Conservation (phyloP, 106 monocot genomes). For the Platanthera guangdongensis region DNA sequence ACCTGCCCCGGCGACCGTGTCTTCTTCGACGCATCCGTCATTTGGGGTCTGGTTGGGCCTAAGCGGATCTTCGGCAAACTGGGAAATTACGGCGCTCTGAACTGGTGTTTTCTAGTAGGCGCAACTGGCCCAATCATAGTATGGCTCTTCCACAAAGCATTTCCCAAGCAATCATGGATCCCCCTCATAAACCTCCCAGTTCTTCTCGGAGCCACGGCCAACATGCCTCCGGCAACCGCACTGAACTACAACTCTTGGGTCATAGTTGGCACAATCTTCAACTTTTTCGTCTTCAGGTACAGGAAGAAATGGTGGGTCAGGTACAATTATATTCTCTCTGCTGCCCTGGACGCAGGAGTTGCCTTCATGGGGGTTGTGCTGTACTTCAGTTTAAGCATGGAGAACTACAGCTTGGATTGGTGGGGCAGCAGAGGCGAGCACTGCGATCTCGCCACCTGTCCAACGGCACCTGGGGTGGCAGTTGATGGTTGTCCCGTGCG, state of each 20-base stretch:
- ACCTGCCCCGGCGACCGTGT: slow-evolving; percentile 81
- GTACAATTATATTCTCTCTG: slow-evolving; percentile 72
- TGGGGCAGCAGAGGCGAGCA: slow-evolving; percentile 64
- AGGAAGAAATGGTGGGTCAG: slow-evolving; percentile 75
- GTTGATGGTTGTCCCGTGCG: slow-evolving; percentile 19
- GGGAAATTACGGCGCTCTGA: slow-evolving; percentile 21
- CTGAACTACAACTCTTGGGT: slow-evolving; percentile 77
- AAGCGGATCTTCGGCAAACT: slow-evolving; percentile 15
- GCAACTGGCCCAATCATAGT: slow-evolving; percentile 69
- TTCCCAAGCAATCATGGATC: slow-evolving; percentile 66
- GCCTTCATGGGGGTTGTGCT: slow-evolving; percentile 69
- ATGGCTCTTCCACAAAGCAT: slow-evolving; percentile 66
- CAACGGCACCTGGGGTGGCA: slow-evolving; percentile 41
- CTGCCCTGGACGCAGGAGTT: slow-evolving; percentile 58
- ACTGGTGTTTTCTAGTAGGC: slow-evolving; percentile 83
- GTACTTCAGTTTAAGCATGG: slow-evolving; percentile 47
- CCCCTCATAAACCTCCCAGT: slow-evolving; percentile 75
- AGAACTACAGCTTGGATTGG: slow-evolving; percentile 40
- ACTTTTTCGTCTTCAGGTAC: slow-evolving; percentile 78
- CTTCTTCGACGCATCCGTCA: slow-evolving; percentile 93
- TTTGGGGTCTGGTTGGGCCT: slow-evolving; percentile 62
- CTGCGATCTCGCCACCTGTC: slow-evolving; percentile 49
- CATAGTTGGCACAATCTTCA: slow-evolving; percentile 60
- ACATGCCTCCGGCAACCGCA: slow-evolving; percentile 80
- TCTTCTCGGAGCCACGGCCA: slow-evolving; percentile 69